Percentiles rank a stretch among this genome's conserved stretches.
Conservation (phyloP, 2,329 filamentous ascomycete species). For the Cryphonectria naterciae region DNA sequence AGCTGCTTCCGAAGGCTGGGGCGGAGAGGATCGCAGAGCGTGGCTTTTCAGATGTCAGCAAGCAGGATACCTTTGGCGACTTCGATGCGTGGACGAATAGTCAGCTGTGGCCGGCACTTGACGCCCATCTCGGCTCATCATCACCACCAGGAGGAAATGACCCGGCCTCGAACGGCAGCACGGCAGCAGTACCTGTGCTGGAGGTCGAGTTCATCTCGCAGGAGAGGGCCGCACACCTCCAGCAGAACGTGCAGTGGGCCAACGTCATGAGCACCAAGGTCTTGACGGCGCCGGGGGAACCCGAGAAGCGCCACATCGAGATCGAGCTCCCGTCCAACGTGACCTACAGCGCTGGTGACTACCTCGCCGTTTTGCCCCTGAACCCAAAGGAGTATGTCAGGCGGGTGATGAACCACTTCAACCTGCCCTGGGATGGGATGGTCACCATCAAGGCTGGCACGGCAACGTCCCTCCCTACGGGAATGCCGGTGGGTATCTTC, state of each 20-base stretch:
- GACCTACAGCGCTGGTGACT: conserved; percentile 75
- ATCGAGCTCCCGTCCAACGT: conserved; percentile 68
- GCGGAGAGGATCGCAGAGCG: conserved; percentile 37
- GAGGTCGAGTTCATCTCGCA: conserved; percentile 57
- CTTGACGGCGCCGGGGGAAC: conserved; percentile 43
- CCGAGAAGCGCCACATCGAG: conserved; percentile 65
- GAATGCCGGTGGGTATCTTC: conserved; percentile 60
- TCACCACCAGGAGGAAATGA: conserved; percentile 14
- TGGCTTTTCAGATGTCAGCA: conserved; percentile 58
- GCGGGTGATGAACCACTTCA: conserved; percentile 67
- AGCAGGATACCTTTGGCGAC: conserved; percentile 68
- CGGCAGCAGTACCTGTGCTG: conserved; percentile 33
- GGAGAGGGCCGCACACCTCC: conserved; percentile 56
- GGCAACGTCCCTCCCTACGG: conserved; percentile 58
- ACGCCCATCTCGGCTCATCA: conserved; percentile 29
- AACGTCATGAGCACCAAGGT: conserved; percentile 57
- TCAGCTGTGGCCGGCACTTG: conserved; percentile 54
- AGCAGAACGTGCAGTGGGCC: conserved; percentile 67
- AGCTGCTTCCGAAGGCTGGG: conserved; percentile 54
- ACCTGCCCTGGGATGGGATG: conserved; percentile 70
- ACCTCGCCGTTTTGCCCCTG: conserved; percentile 73
- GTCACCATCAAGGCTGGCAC: conserved; percentile 61
- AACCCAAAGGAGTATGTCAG: conserved; percentile 67
- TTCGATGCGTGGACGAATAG: conserved; percentile 71
- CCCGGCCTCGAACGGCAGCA: not conserved